phyloP scores from a whole-genome alignment of 371 early-diverging fungal genomes.

The Mortierella sp. region DNA sequence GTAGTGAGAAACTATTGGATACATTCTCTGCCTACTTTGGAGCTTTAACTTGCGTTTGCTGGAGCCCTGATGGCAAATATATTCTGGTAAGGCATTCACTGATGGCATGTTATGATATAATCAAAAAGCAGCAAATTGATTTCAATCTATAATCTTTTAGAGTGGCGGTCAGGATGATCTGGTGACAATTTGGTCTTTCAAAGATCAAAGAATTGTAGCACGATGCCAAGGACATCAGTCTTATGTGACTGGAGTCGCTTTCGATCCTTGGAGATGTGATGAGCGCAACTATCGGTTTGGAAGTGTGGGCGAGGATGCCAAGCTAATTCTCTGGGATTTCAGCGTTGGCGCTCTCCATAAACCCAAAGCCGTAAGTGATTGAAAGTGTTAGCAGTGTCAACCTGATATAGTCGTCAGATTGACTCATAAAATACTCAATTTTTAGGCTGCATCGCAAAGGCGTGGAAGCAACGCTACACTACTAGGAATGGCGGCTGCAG shows the following conservation, averaged over 20 bases:
- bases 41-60: slow-evolving; percentile 86
- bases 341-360: slow-evolving; percentile 81
- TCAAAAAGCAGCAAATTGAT: not conserved
- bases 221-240: slow-evolving; percentile 96
- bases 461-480: slow-evolving; percentile 44
- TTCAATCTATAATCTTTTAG: slow-evolving; percentile 28
- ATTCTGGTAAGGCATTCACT: slow-evolving; percentile 73
- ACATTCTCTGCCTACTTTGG: slow-evolving; percentile 80
- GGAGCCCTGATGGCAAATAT: slow-evolving; percentile 95
- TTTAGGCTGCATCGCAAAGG: slow-evolving; percentile 55
- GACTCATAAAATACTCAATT: slow-evolving; percentile 78
- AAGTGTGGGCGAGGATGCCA: slow-evolving; percentile 92
- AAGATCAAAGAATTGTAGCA: slow-evolving; percentile 82
- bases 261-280: slow-evolving; percentile 92
- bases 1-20: slow-evolving; percentile 76
- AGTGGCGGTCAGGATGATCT: slow-evolving; percentile 97
- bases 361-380: slow-evolving; percentile 78
- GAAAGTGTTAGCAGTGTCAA: no score
- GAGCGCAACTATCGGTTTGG: slow-evolving; percentile 89
- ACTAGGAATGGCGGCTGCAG: slow-evolving; percentile 19
- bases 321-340: slow-evolving; percentile 93
- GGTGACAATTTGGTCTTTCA: slow-evolving; percentile 91
- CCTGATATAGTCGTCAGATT: slow-evolving; percentile 72
- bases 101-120: no score
- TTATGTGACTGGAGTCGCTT: slow-evolving; percentile 83